Conservation (phyloP, 2,329 filamentous ascomycete species). For the Tolypocladium guangdongense region DNA sequence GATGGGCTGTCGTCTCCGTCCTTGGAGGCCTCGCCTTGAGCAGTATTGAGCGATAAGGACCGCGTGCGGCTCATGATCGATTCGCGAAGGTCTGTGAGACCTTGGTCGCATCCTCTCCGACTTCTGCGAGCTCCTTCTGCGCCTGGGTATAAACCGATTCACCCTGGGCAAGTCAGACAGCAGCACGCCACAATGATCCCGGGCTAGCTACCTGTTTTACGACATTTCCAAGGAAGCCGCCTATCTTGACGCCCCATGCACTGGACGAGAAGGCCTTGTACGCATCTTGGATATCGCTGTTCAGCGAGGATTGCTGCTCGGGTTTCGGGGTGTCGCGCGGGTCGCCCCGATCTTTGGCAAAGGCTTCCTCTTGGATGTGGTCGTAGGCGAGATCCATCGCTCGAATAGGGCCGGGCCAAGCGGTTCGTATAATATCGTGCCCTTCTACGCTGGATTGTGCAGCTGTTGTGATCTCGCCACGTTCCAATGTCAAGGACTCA, state of each 20-base stretch:
- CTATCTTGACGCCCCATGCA: conserved; percentile 81
- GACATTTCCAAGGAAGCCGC: conserved; percentile 83
- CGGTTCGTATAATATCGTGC: background rate
- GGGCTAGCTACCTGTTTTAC: conserved; percentile 63
- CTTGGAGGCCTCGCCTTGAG: conserved; percentile 16
- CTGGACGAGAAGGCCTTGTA: conserved; percentile 89
- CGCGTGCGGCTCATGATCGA: conserved; percentile 64
- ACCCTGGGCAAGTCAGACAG: conserved; percentile 39
- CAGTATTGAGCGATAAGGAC: conserved; percentile 53
- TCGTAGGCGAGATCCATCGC: conserved; percentile 95
- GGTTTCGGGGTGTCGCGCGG: conserved; percentile 28
- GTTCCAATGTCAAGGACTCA: background rate
- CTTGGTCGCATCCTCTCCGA: conserved; percentile 71
- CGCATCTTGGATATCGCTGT: conserved; percentile 84
- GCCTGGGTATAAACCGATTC: conserved; percentile 76
- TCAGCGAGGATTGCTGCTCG: conserved; percentile 49
- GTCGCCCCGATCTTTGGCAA: conserved; percentile 47
- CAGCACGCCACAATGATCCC: background rate
- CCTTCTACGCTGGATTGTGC: background rate
- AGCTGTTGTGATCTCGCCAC: background rate
- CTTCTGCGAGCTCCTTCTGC: conserved; percentile 70
- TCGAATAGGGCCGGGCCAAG: background rate
- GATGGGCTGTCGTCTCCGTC: conserved; percentile 27
- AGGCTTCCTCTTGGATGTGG: conserved; percentile 79
- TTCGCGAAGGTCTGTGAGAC: conserved; percentile 59